Evolutionary conservation across 805 yeast genomes (phyloP).

Genomic region (Saturnispora halmiae): DNA sequence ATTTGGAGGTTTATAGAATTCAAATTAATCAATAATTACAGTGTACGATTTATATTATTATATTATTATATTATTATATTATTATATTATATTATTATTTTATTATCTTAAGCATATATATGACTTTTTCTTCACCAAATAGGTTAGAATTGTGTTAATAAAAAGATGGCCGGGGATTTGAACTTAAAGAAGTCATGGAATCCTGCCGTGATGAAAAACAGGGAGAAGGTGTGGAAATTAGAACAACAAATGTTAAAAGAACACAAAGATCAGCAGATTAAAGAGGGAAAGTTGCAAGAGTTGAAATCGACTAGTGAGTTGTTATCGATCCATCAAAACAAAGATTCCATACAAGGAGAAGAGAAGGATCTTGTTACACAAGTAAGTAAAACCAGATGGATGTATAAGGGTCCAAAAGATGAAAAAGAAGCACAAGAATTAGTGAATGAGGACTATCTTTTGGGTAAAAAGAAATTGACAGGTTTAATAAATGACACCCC

Average conservation of each 20-base stretch:
- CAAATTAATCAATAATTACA: background rate
- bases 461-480: slow-evolving; percentile 44
- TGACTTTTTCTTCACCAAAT: background rate
- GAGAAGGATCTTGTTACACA: slow-evolving; percentile 16
- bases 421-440: slow-evolving; percentile 18
- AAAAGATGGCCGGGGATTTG: slow-evolving; percentile 56
- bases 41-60: no score
- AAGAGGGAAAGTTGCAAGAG: slow-evolving; percentile 52
- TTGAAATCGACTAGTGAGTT: slow-evolving; percentile 56
- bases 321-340: slow-evolving; percentile 27
- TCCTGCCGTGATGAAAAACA: slow-evolving; percentile 79
- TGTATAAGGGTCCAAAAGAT: slow-evolving; percentile 54
- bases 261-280: slow-evolving; percentile 50
- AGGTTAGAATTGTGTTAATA: no score
- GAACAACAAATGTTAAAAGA: slow-evolving; percentile 76
- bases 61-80: no score
- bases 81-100: no score
- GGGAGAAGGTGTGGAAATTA: slow-evolving; percentile 70
- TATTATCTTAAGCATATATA: no score
- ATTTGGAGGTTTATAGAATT: background rate
- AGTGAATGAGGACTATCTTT: slow-evolving; percentile 43
- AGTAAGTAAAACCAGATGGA: slow-evolving; percentile 61
- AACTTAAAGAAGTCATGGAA: slow-evolving; percentile 95
- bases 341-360: no score
- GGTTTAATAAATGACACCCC: slow-evolving; percentile 20